Base-by-base conservation (phyloP, 2,329 filamentous ascomycete genomes). In the Sphaerulina musiva region DNA sequence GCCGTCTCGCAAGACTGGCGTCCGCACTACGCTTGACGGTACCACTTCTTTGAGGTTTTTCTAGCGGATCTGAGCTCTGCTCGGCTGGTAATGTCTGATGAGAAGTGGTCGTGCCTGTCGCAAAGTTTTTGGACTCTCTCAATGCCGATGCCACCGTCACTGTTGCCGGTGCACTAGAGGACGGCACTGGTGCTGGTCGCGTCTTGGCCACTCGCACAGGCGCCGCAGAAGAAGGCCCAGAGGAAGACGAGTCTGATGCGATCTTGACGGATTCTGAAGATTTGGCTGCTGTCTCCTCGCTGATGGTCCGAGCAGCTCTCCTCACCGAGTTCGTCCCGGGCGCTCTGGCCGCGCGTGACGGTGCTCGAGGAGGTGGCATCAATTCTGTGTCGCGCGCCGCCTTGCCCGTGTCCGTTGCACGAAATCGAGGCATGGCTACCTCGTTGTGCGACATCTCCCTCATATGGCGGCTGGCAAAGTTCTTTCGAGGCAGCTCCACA, bases 381-480 rank as follows among this genome's bases (percentile, higher is more conserved):
- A 68, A 20, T 40, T 69, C 68, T 9, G 66, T 63, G 48, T 69
- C 68, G 46, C 57, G 59, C 44, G 53, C 53, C 23, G 59, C 60
- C 26, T 59, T 63, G 43, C 53, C 59, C 20, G 51, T 46, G 44
- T 55, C 55, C 10, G 48, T 38, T 31, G 29, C 34, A 12, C 57
- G 47, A 14, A 57, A 55, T 40, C 65, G 52, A 8, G 59, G 48
- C 23, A 43, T 53, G 2, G 66, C 61, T 4, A 69, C 68, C 51
- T 70, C 73, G 51, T 78, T 78, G n/a, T 72, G 72, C 7, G 72
- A 72, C 1, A 76, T 75, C 53, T 77, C 75, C 36, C 70, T 66
- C 44, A 78, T 64, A 4, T 58, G 70, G 70, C 62, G 73, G 68
- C 58, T 74, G 66, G 42, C 65, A 64, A 46, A 72, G 69, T 59